These are phyloP conservation scores for Aspergillus sergii DNA, from an alignment of 2,329 filamentous ascomycete genomes.

Conservation along the genomic window DNA sequence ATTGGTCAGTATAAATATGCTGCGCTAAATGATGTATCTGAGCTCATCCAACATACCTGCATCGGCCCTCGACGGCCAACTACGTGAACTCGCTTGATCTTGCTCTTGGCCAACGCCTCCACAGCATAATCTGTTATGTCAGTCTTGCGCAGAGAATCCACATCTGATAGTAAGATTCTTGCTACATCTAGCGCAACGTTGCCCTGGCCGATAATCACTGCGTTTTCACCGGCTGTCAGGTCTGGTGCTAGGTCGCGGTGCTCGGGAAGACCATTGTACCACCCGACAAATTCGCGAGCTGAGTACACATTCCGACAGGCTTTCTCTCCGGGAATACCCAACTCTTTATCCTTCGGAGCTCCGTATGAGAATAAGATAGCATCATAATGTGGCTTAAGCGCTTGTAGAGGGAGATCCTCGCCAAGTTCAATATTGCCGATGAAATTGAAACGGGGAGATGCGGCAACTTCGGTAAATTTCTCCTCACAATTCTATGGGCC, in stretches of 20 bases:
- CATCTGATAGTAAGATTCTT: slow-evolving; percentile 76
- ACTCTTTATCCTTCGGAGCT: slow-evolving; percentile 76
- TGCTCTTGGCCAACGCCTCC: slow-evolving; percentile 70
- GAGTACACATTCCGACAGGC: slow-evolving; percentile 74
- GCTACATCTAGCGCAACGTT: slow-evolving; percentile 96
- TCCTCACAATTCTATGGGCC: slow-evolving; percentile 83
- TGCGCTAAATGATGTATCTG: not conserved
- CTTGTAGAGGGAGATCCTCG: slow-evolving; percentile 64
- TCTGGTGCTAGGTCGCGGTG: slow-evolving; percentile 73
- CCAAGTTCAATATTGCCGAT: slow-evolving; percentile 87
- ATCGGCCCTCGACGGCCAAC: slow-evolving; percentile 86
- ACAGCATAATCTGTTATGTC: slow-evolving; percentile 89
- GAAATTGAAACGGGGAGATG: slow-evolving; percentile 81
- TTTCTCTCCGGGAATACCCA: slow-evolving; percentile 77
- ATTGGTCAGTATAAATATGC: slow-evolving; percentile 6
- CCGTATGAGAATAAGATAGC: slow-evolving; percentile 92
- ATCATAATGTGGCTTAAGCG: slow-evolving; percentile 81
- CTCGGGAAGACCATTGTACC: slow-evolving; percentile 96
- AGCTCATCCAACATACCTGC: slow-evolving; percentile 59
- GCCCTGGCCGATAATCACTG: slow-evolving; percentile 87
- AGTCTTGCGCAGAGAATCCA: slow-evolving; percentile 74
- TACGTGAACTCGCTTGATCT: slow-evolving; percentile 77
- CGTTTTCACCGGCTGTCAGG: slow-evolving; percentile 74
- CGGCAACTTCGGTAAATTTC: slow-evolving; percentile 86
- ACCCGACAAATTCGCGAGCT: slow-evolving; percentile 90